A percentile compares a stretch with the other conserved stretches of the same genome.
These are phyloP conservation scores for Mitragyna speciosa DNA, from an alignment of 257 asterid species.

Conservation along the genomic window DNA sequence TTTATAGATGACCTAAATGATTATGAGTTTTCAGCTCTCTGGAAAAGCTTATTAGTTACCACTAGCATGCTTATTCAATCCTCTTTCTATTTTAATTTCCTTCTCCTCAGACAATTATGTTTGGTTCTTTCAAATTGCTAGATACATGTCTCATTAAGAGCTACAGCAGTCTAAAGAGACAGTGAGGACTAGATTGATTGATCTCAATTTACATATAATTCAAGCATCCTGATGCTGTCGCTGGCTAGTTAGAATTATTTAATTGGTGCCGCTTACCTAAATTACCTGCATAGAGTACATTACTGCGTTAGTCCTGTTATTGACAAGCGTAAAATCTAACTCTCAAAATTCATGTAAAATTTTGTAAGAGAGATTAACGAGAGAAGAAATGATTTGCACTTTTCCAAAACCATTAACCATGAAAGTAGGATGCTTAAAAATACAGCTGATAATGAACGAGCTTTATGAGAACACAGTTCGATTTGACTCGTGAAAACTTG, in stretches of 20 bases:
- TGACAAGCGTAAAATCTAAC: no score
- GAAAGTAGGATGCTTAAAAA: no score
- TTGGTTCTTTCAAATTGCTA: neutral
- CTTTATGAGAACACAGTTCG: no score
- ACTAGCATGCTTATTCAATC: neutral
- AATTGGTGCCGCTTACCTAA: neutral
- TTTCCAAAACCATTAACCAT: no score
- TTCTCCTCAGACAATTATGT: neutral
- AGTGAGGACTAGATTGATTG: neutral
- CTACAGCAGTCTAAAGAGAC: neutral
- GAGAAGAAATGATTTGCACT: no score
- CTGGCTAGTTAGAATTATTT: neutral
- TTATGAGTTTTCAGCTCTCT: neutral
- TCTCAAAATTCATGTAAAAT: no score
- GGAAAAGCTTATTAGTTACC: neutral
- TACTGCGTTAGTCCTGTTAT: no score
- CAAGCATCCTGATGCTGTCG: neutral
- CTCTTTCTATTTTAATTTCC: neutral
- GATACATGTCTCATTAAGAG: neutral
- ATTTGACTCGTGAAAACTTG: no score
- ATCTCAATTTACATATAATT: neutral
- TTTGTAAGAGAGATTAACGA: no score
- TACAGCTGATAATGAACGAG: no score
- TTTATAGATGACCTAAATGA: neutral
- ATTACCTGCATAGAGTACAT: no score